Evolutionary conservation across 345 rosid species (phyloP).

Genomic region (Iberis pinnata): DNA sequence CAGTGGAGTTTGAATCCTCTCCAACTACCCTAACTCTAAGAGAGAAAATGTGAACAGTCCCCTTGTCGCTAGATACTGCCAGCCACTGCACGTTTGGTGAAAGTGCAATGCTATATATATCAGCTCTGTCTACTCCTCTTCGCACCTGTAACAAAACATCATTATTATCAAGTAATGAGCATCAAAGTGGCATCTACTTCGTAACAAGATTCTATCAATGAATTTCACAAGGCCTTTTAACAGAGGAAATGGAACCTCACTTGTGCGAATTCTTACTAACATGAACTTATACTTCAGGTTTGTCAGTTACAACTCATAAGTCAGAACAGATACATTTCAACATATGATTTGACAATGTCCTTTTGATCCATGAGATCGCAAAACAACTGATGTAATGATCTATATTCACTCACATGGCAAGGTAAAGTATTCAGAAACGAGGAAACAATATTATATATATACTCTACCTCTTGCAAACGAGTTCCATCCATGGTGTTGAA

Average conservation of each 20-base stretch:
- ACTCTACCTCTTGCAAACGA: conserved; percentile 82
- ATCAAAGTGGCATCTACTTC: conserved; percentile 2
- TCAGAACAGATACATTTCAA: too few relatives aligned
- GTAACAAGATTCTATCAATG: neutral
- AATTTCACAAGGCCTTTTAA: neutral
- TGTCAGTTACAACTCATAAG: too few relatives aligned
- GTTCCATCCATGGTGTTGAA: conserved; percentile 92
- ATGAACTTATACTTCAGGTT: too few relatives aligned
- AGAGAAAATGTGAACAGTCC: conserved; percentile 76
- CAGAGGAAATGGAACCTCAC: neutral
- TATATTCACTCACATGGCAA: neutral
- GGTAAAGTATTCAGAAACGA: neutral
- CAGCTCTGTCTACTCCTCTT: conserved; percentile 85
- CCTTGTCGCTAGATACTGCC: conserved; percentile 84
- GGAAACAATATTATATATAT: conserved; percentile 8
- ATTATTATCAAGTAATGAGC: neutral
- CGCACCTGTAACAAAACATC: conserved; percentile 46
- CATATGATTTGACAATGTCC: too few relatives aligned
- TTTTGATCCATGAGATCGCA: too few relatives aligned
- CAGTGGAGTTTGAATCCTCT: conserved; percentile 50
- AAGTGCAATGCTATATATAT: conserved; percentile 67
- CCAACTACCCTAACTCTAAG: conserved; percentile 75
- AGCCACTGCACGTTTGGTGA: conserved; percentile 75
- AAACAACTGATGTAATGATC: conserved; percentile 1
- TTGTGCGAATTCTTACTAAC: neutral